A percentile compares a stretch with the other conserved stretches of the same genome.
These are phyloP conservation scores for Colletotrichum sublineola DNA, from an alignment of 2,329 filamentous ascomycete species.

Conservation along the genomic window DNA sequence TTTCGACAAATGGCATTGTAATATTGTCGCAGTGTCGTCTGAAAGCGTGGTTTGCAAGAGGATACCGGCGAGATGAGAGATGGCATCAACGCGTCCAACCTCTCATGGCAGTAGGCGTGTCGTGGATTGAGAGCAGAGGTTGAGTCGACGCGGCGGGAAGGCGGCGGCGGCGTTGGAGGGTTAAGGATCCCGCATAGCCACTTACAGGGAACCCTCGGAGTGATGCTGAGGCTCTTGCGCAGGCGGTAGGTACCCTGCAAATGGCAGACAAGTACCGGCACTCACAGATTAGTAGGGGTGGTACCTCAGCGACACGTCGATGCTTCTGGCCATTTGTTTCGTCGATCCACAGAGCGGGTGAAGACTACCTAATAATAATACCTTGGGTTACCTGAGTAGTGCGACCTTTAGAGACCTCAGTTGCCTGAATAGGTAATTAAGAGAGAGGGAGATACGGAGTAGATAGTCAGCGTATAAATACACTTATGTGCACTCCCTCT, in stretches of 20 bases:
- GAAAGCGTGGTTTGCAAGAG: not conserved
- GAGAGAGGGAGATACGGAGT: too few species aligned
- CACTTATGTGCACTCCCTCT: too few species aligned
- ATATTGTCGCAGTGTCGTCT: not conserved
- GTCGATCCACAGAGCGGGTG: conserved; percentile 8
- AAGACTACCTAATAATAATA: too few species aligned
- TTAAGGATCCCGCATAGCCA: conserved; percentile 15
- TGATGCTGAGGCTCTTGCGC: conserved; percentile 25
- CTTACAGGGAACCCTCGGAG: conserved; percentile 29
- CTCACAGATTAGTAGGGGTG: not conserved
- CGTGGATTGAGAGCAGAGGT: conserved; percentile 4
- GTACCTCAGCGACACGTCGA: not conserved
- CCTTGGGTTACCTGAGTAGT: too few species aligned
- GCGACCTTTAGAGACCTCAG: too few species aligned
- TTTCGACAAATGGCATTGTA: conserved; percentile 23
- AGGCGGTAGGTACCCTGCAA: conserved; percentile 8
- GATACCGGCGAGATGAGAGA: conserved; percentile 1
- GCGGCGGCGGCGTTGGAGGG: conserved; percentile 26
- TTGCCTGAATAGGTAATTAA: too few species aligned
- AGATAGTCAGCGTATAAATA: too few species aligned
- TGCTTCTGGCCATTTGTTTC: conserved; percentile 12
- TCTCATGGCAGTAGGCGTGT: not conserved
- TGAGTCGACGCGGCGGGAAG: not conserved
- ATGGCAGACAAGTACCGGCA: not conserved
- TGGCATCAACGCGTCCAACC: conserved; percentile 8